Base-by-base conservation (phyloP, 768 basidiomycete species). In the Mycena capillaripes region DNA sequence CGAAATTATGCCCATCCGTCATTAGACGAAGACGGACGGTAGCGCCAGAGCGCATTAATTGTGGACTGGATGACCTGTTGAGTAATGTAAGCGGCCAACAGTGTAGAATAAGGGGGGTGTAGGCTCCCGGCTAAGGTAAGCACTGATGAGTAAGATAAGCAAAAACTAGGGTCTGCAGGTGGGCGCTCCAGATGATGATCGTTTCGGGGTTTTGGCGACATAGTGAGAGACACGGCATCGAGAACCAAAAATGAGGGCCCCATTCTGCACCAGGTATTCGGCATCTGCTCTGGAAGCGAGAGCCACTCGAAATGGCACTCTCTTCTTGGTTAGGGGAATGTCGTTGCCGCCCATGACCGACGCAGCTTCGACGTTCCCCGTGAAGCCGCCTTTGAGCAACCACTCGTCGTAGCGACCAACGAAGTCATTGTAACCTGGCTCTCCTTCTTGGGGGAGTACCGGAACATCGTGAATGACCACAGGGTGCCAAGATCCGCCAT, bases 191-290 rank as follows among this genome's bases (percentile, higher is more conserved):
- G 34, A 36, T 36, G 34, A n/a, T n/a, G n/a, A n/a, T n/a, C n/a
- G n/a, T n/a, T n/a, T n/a, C n/a, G 6, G 34, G 50, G 55, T 12
- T 34, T 61, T 8, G 59, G 23, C n/a, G 12, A 46, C 21, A 10
- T 61, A 62, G n/a, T 62, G 46, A 1, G 61, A 62, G 11, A 50
- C 61, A 3, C 46, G 44, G 29, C 61, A 62, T 40, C 44, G 44
- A 16, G 61, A 62, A 1, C 61, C 61, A 23, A 32, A 50, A 6
- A 62, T 9, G 30, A 62, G 61, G 7, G 61, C 61, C 4, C 61
- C 61, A 25, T 62, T n/a, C 19, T 48, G 14, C 19, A 62, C 61
- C 46, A 62, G 16, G 17, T 50, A 48, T 21, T 62, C 61, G 4
- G 61, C 46, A 25, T 62, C 61, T 11, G 44, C 61, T 34, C 32